Evolutionary conservation across 2,329 filamentous ascomycete species (phyloP), one percentile per base, ranked within the genome.

Genomic region (Xylariales sp.): DNA sequence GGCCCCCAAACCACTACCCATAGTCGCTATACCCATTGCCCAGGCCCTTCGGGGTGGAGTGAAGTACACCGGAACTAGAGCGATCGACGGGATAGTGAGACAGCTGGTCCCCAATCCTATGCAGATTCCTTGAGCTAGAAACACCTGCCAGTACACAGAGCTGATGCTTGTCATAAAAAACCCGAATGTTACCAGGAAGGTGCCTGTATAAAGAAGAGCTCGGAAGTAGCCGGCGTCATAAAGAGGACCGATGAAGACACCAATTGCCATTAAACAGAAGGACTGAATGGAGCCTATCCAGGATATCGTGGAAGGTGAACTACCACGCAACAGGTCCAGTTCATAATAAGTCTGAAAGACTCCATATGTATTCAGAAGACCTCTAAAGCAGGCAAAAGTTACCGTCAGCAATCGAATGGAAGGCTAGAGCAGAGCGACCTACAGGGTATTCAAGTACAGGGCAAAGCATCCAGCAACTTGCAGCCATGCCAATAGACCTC

Each of bases 241-340:
- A 31, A 58, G 44, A 5, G 52, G 54, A 7, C 61, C 60, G 15
- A 52, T 51, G 34, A 62, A 50, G 8, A 56, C 49, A 4, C 56
- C 54, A 3, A 57, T 46, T 20, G 53, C 49, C 25, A 60, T 48
- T 6, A 60, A 39, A n/a, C 57, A 50, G 41, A 54, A 60, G 4
- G 53, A 42, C 36, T 62, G 59, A n/a, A 59, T 51, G 20, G 51
- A 56, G 19, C 56, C 56, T 34, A 58, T 58, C 51, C 56, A 55
- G 22, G 55, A 50, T 15, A 61, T 59, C 32, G 43, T 42, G 5
- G 54, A 55, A 11, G 51, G 31, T 21, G 48, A 52, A 28, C 42
- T 50, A 25, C 38, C 43, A 10, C 25, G 35, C 15, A 46, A 45
- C 29, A 46, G 41, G 14, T 37, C 27, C 32, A 31, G 49, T 34